Base-by-base conservation (phyloP, 2,329 filamentous ascomycete genomes). In the Coniochaeta ligniaria region DNA sequence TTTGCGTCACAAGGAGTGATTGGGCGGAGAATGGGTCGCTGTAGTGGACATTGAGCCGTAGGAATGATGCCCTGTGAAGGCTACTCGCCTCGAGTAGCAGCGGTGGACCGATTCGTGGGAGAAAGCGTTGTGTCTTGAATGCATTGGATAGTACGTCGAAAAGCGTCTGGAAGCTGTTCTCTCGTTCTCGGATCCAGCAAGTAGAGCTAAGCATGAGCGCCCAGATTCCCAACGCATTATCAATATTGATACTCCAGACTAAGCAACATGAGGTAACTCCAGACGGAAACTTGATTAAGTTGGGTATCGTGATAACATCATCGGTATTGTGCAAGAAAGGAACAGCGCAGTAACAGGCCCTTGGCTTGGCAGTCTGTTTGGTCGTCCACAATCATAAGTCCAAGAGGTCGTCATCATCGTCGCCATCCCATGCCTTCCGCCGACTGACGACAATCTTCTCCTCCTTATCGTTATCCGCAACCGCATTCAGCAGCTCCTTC, bases 401-500 rank as follows among this genome's bases (percentile, higher is more conserved):
- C 71, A 90, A 72, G 72, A 90, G 76, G 71, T 92, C 89, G 71
- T 91, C 88, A 72, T 92, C 92, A 63, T 95, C 90, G 67, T 93
- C 90, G 71, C 96, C 92, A 77, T 91, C 92, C 71, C 89, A 91
- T 3, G 84, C 91, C 75, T 94, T 96, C 70, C 92, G 83, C 69
- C 93, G 82, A 69, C 82, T 89, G 61, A 96, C 90, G 38, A 96
- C 91, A 74, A 97, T 95, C 79, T 92, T 95, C 73, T 91, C 86
- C 74, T 91, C 84, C 75, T 87, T 83, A 75, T 87, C 82, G 66
- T 85, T 89, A 70, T 96, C 92, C 26, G 91, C 88, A 62, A 97
- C 85, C 17, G 92, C 91, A 64, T 87, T 90, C 65, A 99, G 77
- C 61, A 99, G 81, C 66, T 96, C 92, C 80, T 98, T 97, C 70